Percentiles rank a stretch among this genome's conserved stretches.
Conservation (phyloP, 148 eudicot species). For the Vaccinium vitisidaea region DNA sequence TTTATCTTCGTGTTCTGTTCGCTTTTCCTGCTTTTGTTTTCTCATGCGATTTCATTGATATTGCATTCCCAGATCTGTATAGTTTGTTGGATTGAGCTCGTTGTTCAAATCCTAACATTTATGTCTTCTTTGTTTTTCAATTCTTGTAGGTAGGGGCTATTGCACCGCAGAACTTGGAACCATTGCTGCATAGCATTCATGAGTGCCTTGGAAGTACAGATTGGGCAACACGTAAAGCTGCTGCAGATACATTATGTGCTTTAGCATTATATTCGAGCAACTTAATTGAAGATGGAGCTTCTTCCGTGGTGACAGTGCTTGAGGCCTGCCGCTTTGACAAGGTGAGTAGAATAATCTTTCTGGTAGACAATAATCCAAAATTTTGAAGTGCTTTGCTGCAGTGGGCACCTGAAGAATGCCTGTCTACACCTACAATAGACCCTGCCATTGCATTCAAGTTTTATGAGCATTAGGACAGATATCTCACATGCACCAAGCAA, state of each 20-base stretch:
- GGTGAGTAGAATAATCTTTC: conserved; percentile 34
- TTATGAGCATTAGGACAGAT: neutral
- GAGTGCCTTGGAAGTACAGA: conserved; percentile 82
- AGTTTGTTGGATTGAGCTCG: neutral
- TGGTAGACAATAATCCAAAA: neutral
- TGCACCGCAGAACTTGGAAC: conserved; percentile 70
- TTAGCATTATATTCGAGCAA: conserved; percentile 73
- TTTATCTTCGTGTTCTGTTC: neutral
- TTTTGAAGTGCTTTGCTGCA: neutral
- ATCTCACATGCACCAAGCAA: neutral
- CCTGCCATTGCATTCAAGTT: neutral
- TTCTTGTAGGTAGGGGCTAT: conserved; percentile 78
- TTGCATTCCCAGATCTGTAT: neutral
- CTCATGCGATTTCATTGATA: neutral
- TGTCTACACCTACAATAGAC: neutral
- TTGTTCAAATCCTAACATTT: neutral
- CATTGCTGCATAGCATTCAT: conserved; percentile 77
- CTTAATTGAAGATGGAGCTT: conserved; percentile 58
- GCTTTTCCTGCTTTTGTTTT: neutral
- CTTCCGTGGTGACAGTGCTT: conserved; percentile 63
- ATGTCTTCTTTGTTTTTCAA: conserved; percentile 13
- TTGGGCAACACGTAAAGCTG: conserved; percentile 98
- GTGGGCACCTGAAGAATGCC: neutral
- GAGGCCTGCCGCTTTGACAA: conserved; percentile 92
- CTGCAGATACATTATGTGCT: conserved; percentile 75